These are phyloP conservation scores for Bipolaris sorokiniana DNA, from an alignment of 2,329 filamentous ascomycete genomes.

Conservation along the genomic window DNA sequence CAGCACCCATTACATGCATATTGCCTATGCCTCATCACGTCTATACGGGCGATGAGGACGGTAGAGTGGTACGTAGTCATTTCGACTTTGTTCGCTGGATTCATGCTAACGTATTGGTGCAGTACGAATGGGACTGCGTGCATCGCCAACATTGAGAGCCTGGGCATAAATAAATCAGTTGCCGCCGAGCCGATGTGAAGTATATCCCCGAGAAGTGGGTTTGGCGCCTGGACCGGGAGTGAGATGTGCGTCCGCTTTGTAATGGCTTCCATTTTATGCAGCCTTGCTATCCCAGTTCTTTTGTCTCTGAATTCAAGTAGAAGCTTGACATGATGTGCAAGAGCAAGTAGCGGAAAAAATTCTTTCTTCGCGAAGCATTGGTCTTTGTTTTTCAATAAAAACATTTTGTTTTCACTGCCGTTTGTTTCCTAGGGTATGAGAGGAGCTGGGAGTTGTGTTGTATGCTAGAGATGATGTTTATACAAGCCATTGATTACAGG, in stretches of 20 bases:
- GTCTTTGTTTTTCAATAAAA: neutral
- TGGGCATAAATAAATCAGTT: neutral
- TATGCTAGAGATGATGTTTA: neutral
- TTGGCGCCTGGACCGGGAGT: neutral
- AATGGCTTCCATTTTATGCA: no score
- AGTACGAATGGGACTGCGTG: conserved; percentile 66
- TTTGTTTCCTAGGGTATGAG: neutral
- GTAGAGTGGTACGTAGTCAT: conserved; percentile 65
- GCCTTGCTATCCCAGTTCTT: no score
- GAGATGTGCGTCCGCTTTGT: neutral
- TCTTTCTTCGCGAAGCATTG: neutral
- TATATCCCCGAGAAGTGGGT: neutral
- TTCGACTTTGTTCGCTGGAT: neutral
- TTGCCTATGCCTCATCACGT: conserved; percentile 80
- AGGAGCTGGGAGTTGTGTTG: neutral
- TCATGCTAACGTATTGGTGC: conserved; percentile 13
- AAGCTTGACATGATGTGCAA: no score
- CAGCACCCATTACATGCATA: conserved; percentile 81
- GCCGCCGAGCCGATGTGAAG: neutral
- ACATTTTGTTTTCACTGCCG: neutral
- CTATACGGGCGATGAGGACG: conserved; percentile 94
- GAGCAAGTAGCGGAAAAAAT: no score
- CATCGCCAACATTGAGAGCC: conserved; percentile 49
- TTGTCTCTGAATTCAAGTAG: no score
- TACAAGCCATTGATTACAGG: neutral